Evolutionary conservation across 2,329 filamentous ascomycete genomes (phyloP), one percentile per base, ranked within the genome.

Genomic region (Alternaria viburni): DNA sequence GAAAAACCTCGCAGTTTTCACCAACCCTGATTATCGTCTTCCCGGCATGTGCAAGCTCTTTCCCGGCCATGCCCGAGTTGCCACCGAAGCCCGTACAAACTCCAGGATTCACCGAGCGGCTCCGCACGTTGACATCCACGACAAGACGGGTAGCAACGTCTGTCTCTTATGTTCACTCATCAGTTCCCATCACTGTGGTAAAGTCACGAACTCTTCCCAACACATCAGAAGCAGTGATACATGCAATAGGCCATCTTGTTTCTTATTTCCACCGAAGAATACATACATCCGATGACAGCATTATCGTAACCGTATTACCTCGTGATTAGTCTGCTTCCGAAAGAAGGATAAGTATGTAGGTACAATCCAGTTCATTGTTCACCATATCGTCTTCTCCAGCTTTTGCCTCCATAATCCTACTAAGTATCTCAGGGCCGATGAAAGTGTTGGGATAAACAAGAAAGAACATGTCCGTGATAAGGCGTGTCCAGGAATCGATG

Each of bases 381-480:
- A 65, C 57, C 65, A 69, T 65, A 60, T 69, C 28, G 17, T 61
- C 25, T 60, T 59, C 25, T 60, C 58, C 56, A 63, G 54, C 59
- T 61, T 19, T 41, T 50, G 44, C 62, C 61, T 50, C 45, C 61
- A 54, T 68, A 61, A 64, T 59, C 52, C 60, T 68, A 54, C 66
- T 68, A 69, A 69, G 56, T 59, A 62, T 56, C 62, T 55, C 66
- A 65, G 23, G 54, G 56, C 62, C 28, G 57, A 65, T 65, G 67
- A 57, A 69, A 54, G 70, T 73, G 62, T 66, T 65, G 62, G 65
- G 61, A 67, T 77, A 79, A 74, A 76, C 77, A 79, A 78, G 69
- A 76, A 66, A 72, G 62, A 45, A 72, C 60, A 72, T 73, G 56
- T 70, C 62, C 43, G 47, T 49, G 58, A 52, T 74, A 74, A 50